Evolutionary conservation across 305 asterid species (phyloP).

Genomic region (Fraxinus sp.): DNA sequence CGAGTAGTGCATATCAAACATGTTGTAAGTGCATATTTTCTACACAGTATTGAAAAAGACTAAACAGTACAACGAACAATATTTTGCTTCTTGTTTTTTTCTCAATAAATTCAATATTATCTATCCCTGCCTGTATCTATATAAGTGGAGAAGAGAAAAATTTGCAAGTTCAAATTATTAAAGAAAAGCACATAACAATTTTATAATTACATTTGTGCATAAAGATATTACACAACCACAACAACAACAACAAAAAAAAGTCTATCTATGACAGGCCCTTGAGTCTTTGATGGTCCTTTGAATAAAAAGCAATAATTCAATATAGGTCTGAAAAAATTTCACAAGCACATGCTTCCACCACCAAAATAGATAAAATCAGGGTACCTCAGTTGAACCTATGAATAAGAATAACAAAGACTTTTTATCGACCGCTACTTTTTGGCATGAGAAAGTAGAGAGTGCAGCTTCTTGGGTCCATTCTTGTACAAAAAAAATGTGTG

Average conservation of each 20-base stretch:
- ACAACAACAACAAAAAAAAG: neutral
- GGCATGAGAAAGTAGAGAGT: neutral
- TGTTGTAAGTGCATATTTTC: neutral
- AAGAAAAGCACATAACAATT: neutral
- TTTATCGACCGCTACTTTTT: neutral
- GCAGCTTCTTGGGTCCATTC: neutral
- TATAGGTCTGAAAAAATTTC: neutral
- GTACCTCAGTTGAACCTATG: neutral
- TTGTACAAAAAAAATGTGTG: neutral
- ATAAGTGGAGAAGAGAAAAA: neutral
- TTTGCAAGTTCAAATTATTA: neutral
- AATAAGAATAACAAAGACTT: neutral
- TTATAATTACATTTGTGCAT: neutral
- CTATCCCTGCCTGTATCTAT: neutral
- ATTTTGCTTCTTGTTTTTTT: neutral
- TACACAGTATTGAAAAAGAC: too few species aligned
- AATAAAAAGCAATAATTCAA: neutral
- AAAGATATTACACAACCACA: neutral
- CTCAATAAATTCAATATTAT: neutral
- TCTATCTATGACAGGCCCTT: neutral
- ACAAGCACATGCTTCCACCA: neutral
- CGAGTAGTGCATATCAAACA: too few species aligned
- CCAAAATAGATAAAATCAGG: neutral
- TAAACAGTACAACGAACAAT: neutral
- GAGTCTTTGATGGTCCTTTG: neutral